Conservation (phyloP, 2,329 filamentous ascomycete species). For the Phaeosphaeria sp. region DNA sequence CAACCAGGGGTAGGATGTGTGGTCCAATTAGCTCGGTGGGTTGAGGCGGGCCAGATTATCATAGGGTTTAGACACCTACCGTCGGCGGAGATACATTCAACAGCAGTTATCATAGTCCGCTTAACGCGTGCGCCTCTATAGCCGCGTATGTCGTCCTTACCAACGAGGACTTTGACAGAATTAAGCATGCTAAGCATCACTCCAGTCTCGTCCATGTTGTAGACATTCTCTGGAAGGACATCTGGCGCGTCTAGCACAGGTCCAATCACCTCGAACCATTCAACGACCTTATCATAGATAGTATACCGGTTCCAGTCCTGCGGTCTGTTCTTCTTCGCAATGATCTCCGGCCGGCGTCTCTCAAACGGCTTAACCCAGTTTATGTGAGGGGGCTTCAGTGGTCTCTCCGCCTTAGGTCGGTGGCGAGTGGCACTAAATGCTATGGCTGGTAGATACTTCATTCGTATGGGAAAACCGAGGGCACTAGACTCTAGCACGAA, state of each 20-base stretch:
- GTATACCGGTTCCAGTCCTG: slow-evolving; percentile 32
- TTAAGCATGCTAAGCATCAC: slow-evolving; percentile 1
- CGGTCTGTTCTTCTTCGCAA: slow-evolving; percentile 17
- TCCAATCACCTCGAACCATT: slow-evolving; percentile 33
- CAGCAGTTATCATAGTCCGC: slow-evolving; percentile 26
- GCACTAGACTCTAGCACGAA: slow-evolving; percentile 22
- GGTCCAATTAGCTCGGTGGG: slow-evolving; percentile 23
- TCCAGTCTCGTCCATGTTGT: too few relatives aligned
- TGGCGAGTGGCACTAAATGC: slow-evolving; percentile 17
- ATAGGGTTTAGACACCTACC: slow-evolving; percentile 25
- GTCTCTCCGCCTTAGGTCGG: slow-evolving; percentile 10
- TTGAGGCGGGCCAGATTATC: slow-evolving; percentile 28
- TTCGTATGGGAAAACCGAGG: slow-evolving; percentile 22
- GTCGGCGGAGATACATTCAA: slow-evolving; percentile 25
- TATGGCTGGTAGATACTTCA: slow-evolving; percentile 26
- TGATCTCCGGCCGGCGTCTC: slow-evolving; percentile 20
- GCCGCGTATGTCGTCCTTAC: slow-evolving; percentile 22
- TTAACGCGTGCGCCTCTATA: slow-evolving; percentile 28
- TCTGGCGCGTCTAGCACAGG: slow-evolving; percentile 13
- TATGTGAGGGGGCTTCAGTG: slow-evolving; percentile 16
- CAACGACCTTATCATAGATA: slow-evolving; percentile 25
- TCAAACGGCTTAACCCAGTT: slow-evolving; percentile 24
- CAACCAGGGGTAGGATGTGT: slow-evolving; percentile 21
- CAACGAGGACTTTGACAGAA: slow-evolving; percentile 21
- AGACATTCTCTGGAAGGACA: slow-evolving; percentile 24